These are phyloP conservation scores for Lojkania enalia DNA, from an alignment of 2,329 filamentous ascomycete species.

Conservation along the genomic window DNA sequence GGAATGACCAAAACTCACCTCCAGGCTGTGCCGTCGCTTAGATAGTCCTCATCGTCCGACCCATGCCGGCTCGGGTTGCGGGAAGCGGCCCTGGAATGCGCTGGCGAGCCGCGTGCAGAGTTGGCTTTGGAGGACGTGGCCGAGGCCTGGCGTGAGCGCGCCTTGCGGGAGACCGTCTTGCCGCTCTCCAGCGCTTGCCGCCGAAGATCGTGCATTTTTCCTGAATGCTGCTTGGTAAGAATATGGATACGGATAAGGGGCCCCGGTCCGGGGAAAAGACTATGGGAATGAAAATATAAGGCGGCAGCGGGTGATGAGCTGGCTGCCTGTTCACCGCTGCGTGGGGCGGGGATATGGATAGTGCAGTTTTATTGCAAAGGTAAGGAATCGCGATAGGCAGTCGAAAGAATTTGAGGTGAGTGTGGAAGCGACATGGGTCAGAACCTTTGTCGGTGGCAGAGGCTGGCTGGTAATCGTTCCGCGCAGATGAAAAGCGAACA, in stretches of 20 bases:
- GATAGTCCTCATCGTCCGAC: slow-evolving; percentile 66
- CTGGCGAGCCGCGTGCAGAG: slow-evolving; percentile 62
- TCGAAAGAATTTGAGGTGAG: slow-evolving; percentile 27
- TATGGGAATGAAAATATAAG: slow-evolving; percentile 10
- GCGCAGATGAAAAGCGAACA: background rate
- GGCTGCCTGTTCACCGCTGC: slow-evolving; percentile 25
- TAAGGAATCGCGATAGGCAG: slow-evolving; percentile 34
- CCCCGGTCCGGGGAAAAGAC: slow-evolving; percentile 2
- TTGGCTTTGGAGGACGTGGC: slow-evolving; percentile 61
- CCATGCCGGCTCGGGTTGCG: slow-evolving; percentile 63
- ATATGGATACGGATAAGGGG: background rate
- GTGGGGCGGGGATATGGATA: slow-evolving; percentile 24
- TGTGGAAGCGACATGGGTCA: slow-evolving; percentile 43
- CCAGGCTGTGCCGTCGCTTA: slow-evolving; percentile 62
- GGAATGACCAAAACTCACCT: slow-evolving; percentile 55
- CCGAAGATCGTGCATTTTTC: slow-evolving; percentile 62
- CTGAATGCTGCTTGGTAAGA: background rate
- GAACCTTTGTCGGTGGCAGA: slow-evolving; percentile 17
- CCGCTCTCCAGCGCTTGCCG: slow-evolving; percentile 72
- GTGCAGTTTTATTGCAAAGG: slow-evolving; percentile 40
- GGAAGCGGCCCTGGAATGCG: slow-evolving; percentile 54
- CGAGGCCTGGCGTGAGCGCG: slow-evolving; percentile 60
- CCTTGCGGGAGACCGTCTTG: slow-evolving; percentile 73
- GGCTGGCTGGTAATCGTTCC: too few relatives aligned
- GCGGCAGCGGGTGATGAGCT: slow-evolving; percentile 21